phyloP scores from a whole-genome alignment of 345 rosid genomes.

The Firmiana major region DNA sequence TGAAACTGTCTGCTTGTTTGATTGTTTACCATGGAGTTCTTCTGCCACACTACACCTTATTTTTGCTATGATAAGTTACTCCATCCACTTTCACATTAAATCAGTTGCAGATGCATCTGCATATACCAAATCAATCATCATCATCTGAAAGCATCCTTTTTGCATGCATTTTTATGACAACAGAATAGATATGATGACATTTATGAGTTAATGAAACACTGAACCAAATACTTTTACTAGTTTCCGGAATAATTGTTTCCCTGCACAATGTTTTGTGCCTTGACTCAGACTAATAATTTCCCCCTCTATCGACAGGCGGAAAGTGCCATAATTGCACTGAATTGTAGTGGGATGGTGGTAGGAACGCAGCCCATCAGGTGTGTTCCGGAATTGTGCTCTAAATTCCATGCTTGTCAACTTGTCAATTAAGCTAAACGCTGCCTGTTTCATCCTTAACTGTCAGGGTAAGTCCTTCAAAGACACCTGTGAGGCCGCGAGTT shows the following conservation, averaged over 20 bases:
- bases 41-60: not conserved
- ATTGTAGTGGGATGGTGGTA: slow-evolving; percentile 66
- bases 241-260: not conserved
- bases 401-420: not conserved
- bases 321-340: slow-evolving; percentile 70
- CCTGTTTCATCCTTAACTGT: not conserved
- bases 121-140: not conserved
- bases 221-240: not conserved
- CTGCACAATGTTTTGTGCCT: not conserved
- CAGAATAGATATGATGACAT: not conserved
- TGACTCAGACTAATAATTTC: not conserved
- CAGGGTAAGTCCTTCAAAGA: slow-evolving; percentile 87
- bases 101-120: not conserved
- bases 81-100: not conserved
- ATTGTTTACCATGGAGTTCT: not conserved
- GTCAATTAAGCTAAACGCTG: not conserved
- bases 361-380: slow-evolving; percentile 78
- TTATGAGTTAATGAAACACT: not conserved
- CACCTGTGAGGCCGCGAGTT: slow-evolving; percentile 78
- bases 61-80: not conserved
- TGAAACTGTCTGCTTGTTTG: not conserved
- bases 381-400: not conserved
- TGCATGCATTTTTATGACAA: not conserved
- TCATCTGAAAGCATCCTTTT: not conserved
- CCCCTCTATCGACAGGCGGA: slow-evolving; percentile 60